Conservation (phyloP, 768 basidiomycete species). For the Russula lepida region DNA sequence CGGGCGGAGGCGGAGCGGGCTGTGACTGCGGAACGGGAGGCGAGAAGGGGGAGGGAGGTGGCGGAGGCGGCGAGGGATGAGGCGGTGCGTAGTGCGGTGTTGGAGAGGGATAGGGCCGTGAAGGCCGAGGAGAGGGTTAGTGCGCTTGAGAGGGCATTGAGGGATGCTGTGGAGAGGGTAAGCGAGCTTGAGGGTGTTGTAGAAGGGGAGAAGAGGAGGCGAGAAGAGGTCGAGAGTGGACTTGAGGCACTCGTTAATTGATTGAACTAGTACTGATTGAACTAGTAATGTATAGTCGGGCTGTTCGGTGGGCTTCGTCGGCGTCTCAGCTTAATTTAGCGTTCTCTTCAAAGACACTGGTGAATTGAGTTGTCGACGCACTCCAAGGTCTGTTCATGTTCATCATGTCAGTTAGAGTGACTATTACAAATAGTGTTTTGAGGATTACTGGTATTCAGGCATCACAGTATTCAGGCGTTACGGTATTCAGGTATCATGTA, state of each 20-base stretch:
- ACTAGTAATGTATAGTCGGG: no score
- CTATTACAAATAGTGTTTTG: no score
- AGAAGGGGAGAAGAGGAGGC: background rate
- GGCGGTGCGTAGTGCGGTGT: background rate
- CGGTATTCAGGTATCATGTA: no score
- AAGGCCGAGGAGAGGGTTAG: background rate
- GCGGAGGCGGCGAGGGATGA: background rate
- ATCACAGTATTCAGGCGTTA: no score
- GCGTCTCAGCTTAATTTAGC: no score
- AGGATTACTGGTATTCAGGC: no score
- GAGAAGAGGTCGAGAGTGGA: constrained; percentile 8
- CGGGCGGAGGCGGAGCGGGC: background rate
- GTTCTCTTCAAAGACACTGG: no score
- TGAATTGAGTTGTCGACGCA: no score
- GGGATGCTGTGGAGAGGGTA: background rate
- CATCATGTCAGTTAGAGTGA: no score
- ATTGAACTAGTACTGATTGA: no score
- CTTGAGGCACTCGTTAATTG: constrained; percentile 11
- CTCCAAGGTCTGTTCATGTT: no score
- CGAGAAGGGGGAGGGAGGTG: background rate
- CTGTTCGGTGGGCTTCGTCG: no score
- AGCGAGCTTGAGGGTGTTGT: background rate
- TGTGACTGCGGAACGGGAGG: background rate
- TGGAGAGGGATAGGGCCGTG: constrained; percentile 5
- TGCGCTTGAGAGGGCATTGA: background rate